Evolutionary conservation across 352 stramenopile genomes (phyloP).

Genomic region (Globisporangium solare): DNA sequence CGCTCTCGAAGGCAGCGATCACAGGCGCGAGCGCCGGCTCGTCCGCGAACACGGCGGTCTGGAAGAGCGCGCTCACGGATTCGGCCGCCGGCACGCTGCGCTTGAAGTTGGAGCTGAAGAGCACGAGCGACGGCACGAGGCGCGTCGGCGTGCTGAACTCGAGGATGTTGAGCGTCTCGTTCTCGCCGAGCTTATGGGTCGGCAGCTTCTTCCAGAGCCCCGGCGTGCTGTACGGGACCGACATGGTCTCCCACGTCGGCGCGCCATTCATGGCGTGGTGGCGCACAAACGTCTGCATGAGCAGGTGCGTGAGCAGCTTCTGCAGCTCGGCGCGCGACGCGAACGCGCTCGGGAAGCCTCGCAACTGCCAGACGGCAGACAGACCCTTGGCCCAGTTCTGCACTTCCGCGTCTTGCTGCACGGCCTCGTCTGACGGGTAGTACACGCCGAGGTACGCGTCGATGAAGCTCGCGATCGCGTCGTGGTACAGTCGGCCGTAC

Average conservation of each 20-base stretch:
- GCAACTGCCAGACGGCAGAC: slow-evolving; percentile 23
- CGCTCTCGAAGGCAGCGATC: slow-evolving; percentile 18
- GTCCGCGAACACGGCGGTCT: slow-evolving; percentile 17
- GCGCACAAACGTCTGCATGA: slow-evolving; percentile 38
- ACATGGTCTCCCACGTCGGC: slow-evolving; percentile 34
- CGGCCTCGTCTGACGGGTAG: slow-evolving; percentile 8
- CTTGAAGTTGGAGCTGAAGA: slow-evolving; percentile 30
- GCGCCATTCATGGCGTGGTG: slow-evolving; percentile 56
- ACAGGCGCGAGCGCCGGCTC: slow-evolving; percentile 20
- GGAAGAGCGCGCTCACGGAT: slow-evolving; percentile 25
- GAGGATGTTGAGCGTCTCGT: slow-evolving; percentile 20
- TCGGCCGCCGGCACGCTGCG: slow-evolving; percentile 20
- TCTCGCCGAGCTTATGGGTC: slow-evolving; percentile 19
- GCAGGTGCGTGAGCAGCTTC: slow-evolving; percentile 25
- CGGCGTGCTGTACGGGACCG: slow-evolving; percentile 35
- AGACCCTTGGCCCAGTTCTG: slow-evolving; percentile 29
- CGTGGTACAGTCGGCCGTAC: slow-evolving; percentile 4
- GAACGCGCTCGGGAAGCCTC: slow-evolving; percentile 23
- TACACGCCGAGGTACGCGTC: slow-evolving; percentile 4
- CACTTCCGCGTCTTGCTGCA: slow-evolving; percentile 15
- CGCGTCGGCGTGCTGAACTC: slow-evolving; percentile 26
- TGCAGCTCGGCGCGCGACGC: slow-evolving; percentile 3
- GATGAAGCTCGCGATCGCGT: not conserved
- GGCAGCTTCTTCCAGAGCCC: slow-evolving; percentile 41
- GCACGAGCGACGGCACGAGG: slow-evolving; percentile 21